Base-by-base conservation (phyloP, 176 grass and related monocot species). In the Guadua angustifolia region DNA sequence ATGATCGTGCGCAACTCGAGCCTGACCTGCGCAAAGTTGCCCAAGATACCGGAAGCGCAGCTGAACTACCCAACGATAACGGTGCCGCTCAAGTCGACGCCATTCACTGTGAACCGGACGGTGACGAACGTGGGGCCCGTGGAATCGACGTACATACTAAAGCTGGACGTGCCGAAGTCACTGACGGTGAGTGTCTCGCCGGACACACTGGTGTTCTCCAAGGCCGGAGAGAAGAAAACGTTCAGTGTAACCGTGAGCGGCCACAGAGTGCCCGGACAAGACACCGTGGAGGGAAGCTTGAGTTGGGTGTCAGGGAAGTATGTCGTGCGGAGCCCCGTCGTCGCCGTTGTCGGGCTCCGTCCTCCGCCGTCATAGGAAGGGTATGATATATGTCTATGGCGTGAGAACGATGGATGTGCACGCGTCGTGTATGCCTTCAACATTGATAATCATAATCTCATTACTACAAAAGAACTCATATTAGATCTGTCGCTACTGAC, bases 11-110 rank as follows among this genome's bases (percentile, higher is more conserved):
- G 44, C 0, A 12, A 63, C 46, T 55, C 42, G 5, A 79, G 57
- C 82, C 66, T 79, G 35, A 55, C 19, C 15, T 92, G 86, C 44
- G 46, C 25, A 8, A 32, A 57, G 13, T 36, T 92, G 18, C 51
- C 60, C 16, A 53, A 39, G 38, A 26, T 86, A 2, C 5, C 40
- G 0, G 40, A 56, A 2, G 29, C 50, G 11, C 56, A 81, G 50
- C 61, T 92, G 1, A 92, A 92, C 69, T 84, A 92, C 29, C 90
- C 86, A 1, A 63, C 74, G 14, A 88, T 92, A 3, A 44, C 21
- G 5, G 86, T 75, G 52, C 55, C 38, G 6, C 21, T 61, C 0
- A 16, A 0, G 29, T 5, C 6, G n/a, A 12, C 9, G 2, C 60
- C 59, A 3, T 58, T 55, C 21, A 91, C 61, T 4, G 75, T 87